Evolutionary conservation across 1,284 basidiomycete species (phyloP).

Genomic region (Hemileia vastatrix): DNA sequence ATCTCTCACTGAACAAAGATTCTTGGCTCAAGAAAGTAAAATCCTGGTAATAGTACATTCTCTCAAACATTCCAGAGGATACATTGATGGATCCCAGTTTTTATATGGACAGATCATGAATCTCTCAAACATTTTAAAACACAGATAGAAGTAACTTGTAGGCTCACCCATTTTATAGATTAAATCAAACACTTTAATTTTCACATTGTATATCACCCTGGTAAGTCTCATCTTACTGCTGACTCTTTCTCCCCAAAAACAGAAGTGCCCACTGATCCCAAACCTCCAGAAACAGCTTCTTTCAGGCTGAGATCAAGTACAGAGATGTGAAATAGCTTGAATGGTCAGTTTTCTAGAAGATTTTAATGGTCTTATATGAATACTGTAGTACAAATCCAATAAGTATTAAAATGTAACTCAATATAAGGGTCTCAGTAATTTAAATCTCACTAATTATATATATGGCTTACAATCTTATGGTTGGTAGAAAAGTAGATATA

Average conservation of each 20-base stretch:
- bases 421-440: too few species aligned
- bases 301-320: too few species aligned
- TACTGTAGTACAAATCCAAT: too few species aligned
- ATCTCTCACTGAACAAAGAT: conserved; percentile 3
- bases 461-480: too few species aligned
- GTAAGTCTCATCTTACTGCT: neutral
- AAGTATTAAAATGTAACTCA: too few species aligned
- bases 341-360: too few species aligned
- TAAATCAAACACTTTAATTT: conserved; percentile 1
- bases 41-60: conserved; percentile 5
- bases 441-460: too few species aligned
- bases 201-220: conserved; percentile 4
- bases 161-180: neutral
- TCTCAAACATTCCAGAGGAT: neutral
- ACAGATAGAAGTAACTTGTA: neutral
- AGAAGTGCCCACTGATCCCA: neutral
- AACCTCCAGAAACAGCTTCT: conserved; percentile 4
- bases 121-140: conserved; percentile 9
- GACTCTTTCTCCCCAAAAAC: conserved; percentile 3
- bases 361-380: too few species aligned
- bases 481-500: too few species aligned
- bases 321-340: too few species aligned
- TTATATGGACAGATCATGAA: conserved; percentile 1
- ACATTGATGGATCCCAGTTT: conserved; percentile 6
- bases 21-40: conserved; percentile 2